Conservation (phyloP, 2,329 filamentous ascomycete genomes). For the Stachybotrys chlorohalonatus region DNA sequence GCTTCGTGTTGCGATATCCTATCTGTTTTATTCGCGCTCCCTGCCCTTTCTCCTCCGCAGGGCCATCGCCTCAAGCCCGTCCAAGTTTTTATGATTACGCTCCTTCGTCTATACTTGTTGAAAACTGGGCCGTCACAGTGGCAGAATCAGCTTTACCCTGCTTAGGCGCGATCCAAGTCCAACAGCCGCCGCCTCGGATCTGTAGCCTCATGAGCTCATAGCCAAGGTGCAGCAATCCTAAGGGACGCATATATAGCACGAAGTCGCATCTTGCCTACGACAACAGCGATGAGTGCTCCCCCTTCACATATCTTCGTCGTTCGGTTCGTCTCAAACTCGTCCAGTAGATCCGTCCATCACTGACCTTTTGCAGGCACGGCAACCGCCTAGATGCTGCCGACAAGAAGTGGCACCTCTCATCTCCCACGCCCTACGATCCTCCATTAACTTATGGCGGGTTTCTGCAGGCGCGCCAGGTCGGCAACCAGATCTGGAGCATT, state of each 20-base stretch:
- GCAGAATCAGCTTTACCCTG: background rate
- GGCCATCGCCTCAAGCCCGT: background rate
- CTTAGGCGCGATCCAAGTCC: background rate
- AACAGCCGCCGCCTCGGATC: too few species aligned
- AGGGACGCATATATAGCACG: background rate
- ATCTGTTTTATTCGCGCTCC: background rate
- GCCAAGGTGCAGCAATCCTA: background rate
- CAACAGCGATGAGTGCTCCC: slow-evolving; percentile 26
- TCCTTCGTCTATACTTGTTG: background rate
- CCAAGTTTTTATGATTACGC: background rate
- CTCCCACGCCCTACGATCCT: slow-evolving; percentile 89
- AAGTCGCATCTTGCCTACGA: too few species aligned
- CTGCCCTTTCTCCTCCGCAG: background rate
- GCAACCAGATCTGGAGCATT: slow-evolving; percentile 73
- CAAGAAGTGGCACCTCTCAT: slow-evolving; percentile 89
- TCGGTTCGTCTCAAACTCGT: slow-evolving; percentile 22
- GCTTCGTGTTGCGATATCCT: background rate
- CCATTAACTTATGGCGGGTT: slow-evolving; percentile 92
- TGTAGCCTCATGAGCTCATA: background rate
- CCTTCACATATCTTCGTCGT: slow-evolving; percentile 35
- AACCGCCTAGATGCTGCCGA: slow-evolving; percentile 90
- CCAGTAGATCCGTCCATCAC: background rate
- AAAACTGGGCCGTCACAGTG: background rate
- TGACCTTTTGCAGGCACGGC: slow-evolving; percentile 56
- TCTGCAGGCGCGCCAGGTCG: slow-evolving; percentile 75